phyloP scores from a whole-genome alignment of 2,329 filamentous ascomycete genomes.

The Ophiobolus disseminans region DNA sequence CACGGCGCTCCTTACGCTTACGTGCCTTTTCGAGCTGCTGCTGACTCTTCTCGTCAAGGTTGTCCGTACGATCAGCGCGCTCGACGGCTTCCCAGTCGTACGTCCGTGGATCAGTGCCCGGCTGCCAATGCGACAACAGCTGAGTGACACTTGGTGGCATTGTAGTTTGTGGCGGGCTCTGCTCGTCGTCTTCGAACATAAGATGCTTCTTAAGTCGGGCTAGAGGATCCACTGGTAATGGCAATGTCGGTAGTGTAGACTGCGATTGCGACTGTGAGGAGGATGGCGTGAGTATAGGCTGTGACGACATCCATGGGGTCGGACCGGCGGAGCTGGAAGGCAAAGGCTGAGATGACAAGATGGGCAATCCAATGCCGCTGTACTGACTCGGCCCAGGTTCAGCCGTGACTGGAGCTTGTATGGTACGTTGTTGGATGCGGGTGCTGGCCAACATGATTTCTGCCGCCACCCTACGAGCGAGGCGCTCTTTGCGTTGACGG shows the following conservation, averaged over 20 bases:
- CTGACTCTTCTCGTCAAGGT: slow-evolving; percentile 44
- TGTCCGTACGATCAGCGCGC: slow-evolving; percentile 32
- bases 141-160: slow-evolving; percentile 44
- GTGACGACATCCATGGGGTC: slow-evolving; percentile 7
- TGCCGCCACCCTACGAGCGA: slow-evolving; percentile 45
- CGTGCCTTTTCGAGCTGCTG: slow-evolving; percentile 47
- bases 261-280: slow-evolving; percentile 6
- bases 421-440: slow-evolving; percentile 18
- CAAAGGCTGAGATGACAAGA: slow-evolving; percentile 24
- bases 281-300: neutral
- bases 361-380: slow-evolving; percentile 23
- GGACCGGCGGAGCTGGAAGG: neutral
- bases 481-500: slow-evolving; percentile 39
- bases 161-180: slow-evolving; percentile 9
- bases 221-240: slow-evolving; percentile 22
- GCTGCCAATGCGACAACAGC: slow-evolving; percentile 53
- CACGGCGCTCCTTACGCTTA: slow-evolving; percentile 50
- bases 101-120: slow-evolving; percentile 44
- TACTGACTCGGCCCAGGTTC: slow-evolving; percentile 16
- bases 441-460: slow-evolving; percentile 48
- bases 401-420: slow-evolving; percentile 13
- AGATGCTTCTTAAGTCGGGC: slow-evolving; percentile 49
- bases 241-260: slow-evolving; percentile 9
- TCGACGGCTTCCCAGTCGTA: slow-evolving; percentile 53
- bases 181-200: slow-evolving; percentile 38